A percentile compares a stretch with the other conserved stretches of the same genome.
Conservation (phyloP, 352 stramenopile species). For the Phytopythium mirpurense region DNA sequence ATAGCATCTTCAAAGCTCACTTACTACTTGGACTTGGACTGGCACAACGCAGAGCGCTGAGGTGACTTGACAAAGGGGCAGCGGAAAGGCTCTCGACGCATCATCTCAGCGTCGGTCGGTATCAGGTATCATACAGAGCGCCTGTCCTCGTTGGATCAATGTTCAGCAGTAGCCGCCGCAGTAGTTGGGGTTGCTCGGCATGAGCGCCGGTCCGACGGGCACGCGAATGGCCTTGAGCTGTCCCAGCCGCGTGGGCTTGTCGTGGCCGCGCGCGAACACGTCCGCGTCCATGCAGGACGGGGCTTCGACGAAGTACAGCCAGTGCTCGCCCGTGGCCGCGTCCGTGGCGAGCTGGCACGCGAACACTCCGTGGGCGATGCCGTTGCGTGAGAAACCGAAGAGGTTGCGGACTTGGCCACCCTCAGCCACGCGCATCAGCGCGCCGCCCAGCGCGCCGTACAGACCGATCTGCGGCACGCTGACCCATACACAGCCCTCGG, state of each 20-base stretch:
- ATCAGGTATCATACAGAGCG: too few species aligned
- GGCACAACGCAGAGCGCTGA: too few species aligned
- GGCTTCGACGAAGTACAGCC: constrained; percentile 51
- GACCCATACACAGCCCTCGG: constrained; percentile 60
- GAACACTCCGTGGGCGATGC: constrained; percentile 41
- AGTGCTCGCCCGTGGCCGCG: constrained; percentile 26
- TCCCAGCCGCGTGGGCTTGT: constrained; percentile 25
- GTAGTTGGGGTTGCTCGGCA: constrained; percentile 38
- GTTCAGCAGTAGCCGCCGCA: constrained; percentile 54
- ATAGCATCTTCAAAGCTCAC: too few species aligned
- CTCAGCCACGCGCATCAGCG: constrained; percentile 42
- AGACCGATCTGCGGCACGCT: constrained; percentile 43
- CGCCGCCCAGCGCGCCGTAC: constrained; percentile 32
- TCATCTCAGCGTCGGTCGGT: too few species aligned
- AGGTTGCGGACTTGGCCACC: constrained; percentile 48
- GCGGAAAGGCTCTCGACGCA: too few species aligned
- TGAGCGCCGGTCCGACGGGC: constrained; percentile 36
- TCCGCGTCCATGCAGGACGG: constrained; percentile 23
- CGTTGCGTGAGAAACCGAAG: constrained; percentile 48
- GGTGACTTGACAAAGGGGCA: too few species aligned
- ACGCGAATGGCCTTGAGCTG: constrained; percentile 40
- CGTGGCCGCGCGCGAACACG: constrained; percentile 23
- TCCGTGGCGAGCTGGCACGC: constrained; percentile 54
- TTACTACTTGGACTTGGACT: too few species aligned
- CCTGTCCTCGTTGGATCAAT: too few species aligned